Conservation (phyloP, 129 eudicot species). For the Tagetes patula region DNA sequence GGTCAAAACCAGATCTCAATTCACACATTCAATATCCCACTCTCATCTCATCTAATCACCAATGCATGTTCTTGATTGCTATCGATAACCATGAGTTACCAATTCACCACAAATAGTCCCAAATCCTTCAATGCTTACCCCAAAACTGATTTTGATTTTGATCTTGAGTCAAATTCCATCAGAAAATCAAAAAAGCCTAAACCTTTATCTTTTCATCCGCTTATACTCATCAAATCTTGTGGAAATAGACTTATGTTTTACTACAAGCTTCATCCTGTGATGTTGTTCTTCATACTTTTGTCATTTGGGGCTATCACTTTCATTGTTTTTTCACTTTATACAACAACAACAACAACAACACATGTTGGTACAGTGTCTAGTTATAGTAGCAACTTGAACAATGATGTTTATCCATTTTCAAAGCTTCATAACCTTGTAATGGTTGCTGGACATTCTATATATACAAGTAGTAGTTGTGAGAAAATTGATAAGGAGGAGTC, state of each 20-base stretch:
- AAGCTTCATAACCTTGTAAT: conserved; percentile 81
- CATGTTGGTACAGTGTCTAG: conserved; percentile 28
- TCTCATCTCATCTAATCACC: too few species aligned
- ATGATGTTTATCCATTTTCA: conserved; percentile 52
- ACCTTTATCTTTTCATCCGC: conserved; percentile 36
- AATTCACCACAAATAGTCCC: conserved; percentile 64
- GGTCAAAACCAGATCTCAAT: neutral
- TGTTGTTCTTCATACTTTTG: conserved; percentile 50
- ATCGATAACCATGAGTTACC: conserved; percentile 62
- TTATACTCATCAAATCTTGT: conserved; percentile 56
- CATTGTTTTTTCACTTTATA: neutral
- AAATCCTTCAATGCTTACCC: conserved; percentile 82
- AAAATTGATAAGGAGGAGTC: conserved; percentile 86
- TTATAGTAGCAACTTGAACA: conserved; percentile 41
- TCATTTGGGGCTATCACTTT: conserved; percentile 56
- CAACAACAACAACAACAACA: neutral
- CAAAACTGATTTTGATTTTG: conserved; percentile 87
- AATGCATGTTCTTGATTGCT: neutral
- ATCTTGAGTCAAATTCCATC: conserved; percentile 69
- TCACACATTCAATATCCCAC: neutral
- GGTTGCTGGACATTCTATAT: conserved; percentile 99
- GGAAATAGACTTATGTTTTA: conserved; percentile 54
- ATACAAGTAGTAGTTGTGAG: conserved; percentile 88
- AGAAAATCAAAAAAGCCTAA: conserved; percentile 60
- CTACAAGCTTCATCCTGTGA: conserved; percentile 67